phyloP scores from a whole-genome alignment of 768 basidiomycete genomes.

The Kwoniella botswanensis region DNA sequence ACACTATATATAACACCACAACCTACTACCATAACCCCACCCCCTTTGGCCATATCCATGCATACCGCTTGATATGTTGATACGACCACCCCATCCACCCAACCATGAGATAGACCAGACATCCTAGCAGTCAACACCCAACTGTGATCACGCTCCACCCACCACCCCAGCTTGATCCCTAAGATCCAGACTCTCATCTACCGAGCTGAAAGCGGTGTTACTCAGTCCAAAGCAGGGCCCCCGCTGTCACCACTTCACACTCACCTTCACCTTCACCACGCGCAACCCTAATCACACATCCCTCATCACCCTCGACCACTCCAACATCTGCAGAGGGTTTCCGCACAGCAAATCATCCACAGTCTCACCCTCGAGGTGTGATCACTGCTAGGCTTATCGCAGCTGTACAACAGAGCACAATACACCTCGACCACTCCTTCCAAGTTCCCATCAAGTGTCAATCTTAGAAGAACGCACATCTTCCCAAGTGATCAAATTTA shows the following conservation, averaged over 20 bases:
- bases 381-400: background rate
- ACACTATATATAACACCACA: background rate
- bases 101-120: too few relatives aligned
- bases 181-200: background rate
- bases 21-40: background rate
- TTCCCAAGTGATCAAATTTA: background rate
- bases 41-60: background rate
- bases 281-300: background rate
- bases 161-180: background rate
- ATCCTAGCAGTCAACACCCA: background rate
- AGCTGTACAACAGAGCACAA: background rate
- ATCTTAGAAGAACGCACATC: background rate
- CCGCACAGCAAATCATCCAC: too few relatives aligned
- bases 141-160: background rate
- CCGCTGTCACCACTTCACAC: background rate
- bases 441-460: background rate
- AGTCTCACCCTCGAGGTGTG: background rate
- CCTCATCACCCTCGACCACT: background rate
- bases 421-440: background rate
- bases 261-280: slow-evolving; percentile 1
- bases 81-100: too few relatives aligned
- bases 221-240: background rate
- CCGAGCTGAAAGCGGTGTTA: background rate
- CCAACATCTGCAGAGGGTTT: background rate
- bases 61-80: background rate